Base-by-base conservation (phyloP, 192 early-diverging fungal species). In the Umbelopsis isabellina region DNA sequence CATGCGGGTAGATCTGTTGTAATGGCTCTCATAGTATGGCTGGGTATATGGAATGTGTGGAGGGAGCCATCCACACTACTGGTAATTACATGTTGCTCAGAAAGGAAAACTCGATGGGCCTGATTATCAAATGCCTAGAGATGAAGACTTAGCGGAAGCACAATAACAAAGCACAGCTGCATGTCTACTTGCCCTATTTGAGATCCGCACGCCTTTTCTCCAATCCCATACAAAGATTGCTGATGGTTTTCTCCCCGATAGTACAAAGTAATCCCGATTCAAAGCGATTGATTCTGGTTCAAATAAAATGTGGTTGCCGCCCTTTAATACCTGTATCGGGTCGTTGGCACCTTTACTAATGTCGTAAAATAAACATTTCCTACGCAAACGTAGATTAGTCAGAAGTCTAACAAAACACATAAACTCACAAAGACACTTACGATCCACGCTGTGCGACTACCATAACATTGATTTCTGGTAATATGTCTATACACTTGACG, bases 181-280 rank as follows among this genome's bases (percentile, higher is more conserved):
- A 48, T 23, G 11, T 10, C 7, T 46, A 30, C 65, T 37, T 73
- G 73, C 76, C 72, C 65, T 78, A 27, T 69, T 69, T 2, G 50
- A 50, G 27, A 78, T 48, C 46, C 70, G 71, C 22, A 78, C 68
- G 1, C 76, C 76, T 70, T 78, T 78, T 8, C 76, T 48, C 76
- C 76, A 78, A 41, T 78, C 69, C 76, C 76, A 78, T 21, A 78
- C 68, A 78, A 78, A 78, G 8, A 78, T 65, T 55, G 76, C 76
- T 11, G 76, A 78, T 15, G 76, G 76, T 21, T 78, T 78, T 49
- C 76, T 65, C 0, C 76, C 76, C 2, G 71, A 68, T 1, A 78
- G 35, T 6, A 68, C 76, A 73, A 78, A 78, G 23, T 73, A 72
- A 66, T 78, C 76, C 12, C 68, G 68, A 20, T 52, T 72, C 20